Evolutionary conservation across 208 protist species (phyloP), one percentile per base, ranked within the genome.

Genomic region (Leishmania mexicana): DNA sequence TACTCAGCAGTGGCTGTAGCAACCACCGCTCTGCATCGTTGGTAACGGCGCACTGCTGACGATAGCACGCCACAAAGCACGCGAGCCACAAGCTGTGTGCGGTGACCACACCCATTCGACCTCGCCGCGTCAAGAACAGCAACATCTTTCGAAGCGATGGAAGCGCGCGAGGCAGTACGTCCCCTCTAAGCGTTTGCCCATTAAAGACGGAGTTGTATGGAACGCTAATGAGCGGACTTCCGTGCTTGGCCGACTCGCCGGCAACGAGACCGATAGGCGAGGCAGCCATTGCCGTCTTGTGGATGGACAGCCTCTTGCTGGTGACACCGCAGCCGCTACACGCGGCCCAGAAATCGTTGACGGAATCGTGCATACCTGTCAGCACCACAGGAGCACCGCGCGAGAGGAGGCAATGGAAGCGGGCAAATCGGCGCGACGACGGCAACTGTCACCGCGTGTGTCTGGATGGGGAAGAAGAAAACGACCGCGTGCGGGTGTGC

Each of bases 121-220:
- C 79, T 58, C 88, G 85, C 3, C 92, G 90, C 7, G 87, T 93
- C 24, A 96, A 67, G 62, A 92, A 94, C 0, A 74, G 62, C 54
- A 88, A 62, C 80, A 91, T 84, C 51, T 88, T 80, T 42, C 79
- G 67, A 49, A 92, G 78, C 60, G 95, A 80, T 0, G 93, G 93
- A 40, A 96, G 49, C 1, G 81, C 83, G 0, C n/a, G 72, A 3
- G 92, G 89, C 65, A 88, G 67, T 47, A 87, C 73, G 58, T 88
- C 89, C 28, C 94, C 94, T 35, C 89, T 86, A 53, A 95, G 67
- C 8, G 92, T 96, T 80, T 96, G 89, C 21, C 79, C 83, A 51
- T 96, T 96, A 47, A 96, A 75, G 70, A 89, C 86, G n/a, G 82
- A 65, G 45, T 79, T 76, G 85, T 96, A 96, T 10, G 95, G 95